phyloP scores from a whole-genome alignment of 2,329 filamentous ascomycete species.

The Diplodia intermedia region DNA sequence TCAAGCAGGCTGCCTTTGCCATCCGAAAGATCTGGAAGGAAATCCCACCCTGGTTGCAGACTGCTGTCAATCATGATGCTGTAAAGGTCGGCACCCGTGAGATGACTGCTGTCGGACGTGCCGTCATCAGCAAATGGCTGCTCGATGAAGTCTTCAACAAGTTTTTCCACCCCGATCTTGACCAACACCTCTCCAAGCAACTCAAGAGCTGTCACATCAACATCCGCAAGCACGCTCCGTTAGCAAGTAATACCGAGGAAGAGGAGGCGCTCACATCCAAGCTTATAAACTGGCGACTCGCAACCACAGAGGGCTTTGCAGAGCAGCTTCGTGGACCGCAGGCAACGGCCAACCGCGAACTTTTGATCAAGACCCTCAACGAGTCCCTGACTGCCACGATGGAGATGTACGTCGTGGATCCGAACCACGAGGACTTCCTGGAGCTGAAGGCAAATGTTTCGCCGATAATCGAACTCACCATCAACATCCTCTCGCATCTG shows the following conservation, averaged over 20 bases:
- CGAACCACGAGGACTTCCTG: slow-evolving; percentile 69
- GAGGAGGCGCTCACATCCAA: slow-evolving; percentile 86
- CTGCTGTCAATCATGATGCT: slow-evolving; percentile 83
- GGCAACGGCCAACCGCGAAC: slow-evolving; percentile 69
- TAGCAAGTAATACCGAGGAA: slow-evolving; percentile 80
- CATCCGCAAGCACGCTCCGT: slow-evolving; percentile 78
- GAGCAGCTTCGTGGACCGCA: slow-evolving; percentile 70
- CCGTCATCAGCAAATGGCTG: slow-evolving; percentile 87
- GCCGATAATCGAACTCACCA: slow-evolving; percentile 91
- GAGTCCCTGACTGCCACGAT: slow-evolving; percentile 73
- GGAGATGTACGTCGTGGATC: slow-evolving; percentile 75
- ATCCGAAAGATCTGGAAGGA: slow-evolving; percentile 92
- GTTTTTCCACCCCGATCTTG: slow-evolving; percentile 90
- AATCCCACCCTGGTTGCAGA: slow-evolving; percentile 80
- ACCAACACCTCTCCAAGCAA: slow-evolving; percentile 74
- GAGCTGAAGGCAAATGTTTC: slow-evolving; percentile 80
- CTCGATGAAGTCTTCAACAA: slow-evolving; percentile 89
- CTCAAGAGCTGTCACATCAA: slow-evolving; percentile 88
- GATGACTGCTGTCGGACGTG: slow-evolving; percentile 94
- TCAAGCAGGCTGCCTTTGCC: slow-evolving; percentile 93
- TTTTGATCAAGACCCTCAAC: slow-evolving; percentile 65
- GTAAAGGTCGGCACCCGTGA: slow-evolving; percentile 89
- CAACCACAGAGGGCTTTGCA: slow-evolving; percentile 89
- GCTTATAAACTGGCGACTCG: slow-evolving; percentile 89
- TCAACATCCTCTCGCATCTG: slow-evolving; percentile 84